Base-by-base conservation (phyloP, 257 asterid genomes). In the Leptodermis oblonga region DNA sequence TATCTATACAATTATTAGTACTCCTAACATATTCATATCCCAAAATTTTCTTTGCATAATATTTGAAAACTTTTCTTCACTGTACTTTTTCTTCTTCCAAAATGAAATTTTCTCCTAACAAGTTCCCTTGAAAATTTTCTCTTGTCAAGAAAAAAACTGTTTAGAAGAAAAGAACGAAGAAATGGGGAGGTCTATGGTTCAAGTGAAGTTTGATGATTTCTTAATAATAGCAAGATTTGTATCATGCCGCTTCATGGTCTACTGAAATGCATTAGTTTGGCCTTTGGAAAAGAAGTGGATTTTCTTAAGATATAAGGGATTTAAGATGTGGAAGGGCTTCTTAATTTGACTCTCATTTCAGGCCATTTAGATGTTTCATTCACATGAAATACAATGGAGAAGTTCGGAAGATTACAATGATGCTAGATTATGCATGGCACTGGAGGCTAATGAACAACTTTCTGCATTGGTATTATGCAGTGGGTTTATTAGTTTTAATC, bases 131-230 rank as follows among this genome's bases (percentile, higher is more conserved):
- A n/a, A n/a, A n/a, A n/a, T n/a, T n/a, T n/a, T n/a, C n/a, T n/a
- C n/a, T n/a, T n/a, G n/a, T n/a, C n/a, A n/a, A n/a, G n/a, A n/a
- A n/a, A n/a, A n/a, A n/a, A n/a, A n/a, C n/a, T n/a, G n/a, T n/a
- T n/a, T n/a, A n/a, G n/a, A n/a, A n/a, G n/a, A n/a, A n/a, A n/a
- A n/a, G n/a, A n/a, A n/a, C n/a, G n/a, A n/a, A n/a, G n/a, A n/a
- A n/a, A 31, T 59, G 65, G 43, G 17, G 22, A 6, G 65, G 65
- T 59, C 42, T 6, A 59, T 59, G 65, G 43, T 17, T 31, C 65
- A 59, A 59, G 26, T 59, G 43, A 6, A 30, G 7, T 31, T 31
- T 23, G 37, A 59, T 33, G 6, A 59, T 5, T 31, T 31, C 22
- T 31, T 13, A 20, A 1, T 15, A 17, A 0, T 7, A 4, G 8